Conservation (phyloP, 106 monocot species). For the Gastrodia elata region DNA sequence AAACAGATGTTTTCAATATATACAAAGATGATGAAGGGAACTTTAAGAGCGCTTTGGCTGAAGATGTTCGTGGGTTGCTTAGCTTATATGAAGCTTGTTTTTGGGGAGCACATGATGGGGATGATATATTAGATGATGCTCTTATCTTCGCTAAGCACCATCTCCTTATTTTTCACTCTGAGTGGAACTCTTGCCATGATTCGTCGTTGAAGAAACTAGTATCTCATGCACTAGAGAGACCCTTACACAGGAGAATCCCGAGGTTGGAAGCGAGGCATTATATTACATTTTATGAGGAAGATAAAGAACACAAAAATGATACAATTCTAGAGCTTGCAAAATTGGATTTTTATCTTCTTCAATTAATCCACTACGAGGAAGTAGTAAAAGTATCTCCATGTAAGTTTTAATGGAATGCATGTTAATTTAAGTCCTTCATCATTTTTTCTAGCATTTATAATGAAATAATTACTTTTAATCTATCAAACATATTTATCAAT, state of each 20-base stretch:
- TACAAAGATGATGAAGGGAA: constrained; percentile 3
- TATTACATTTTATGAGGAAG: not conserved
- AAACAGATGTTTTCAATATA: not conserved
- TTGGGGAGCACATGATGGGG: not conserved
- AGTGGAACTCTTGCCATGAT: not conserved
- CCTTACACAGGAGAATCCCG: not conserved
- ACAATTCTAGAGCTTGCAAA: constrained; percentile 12
- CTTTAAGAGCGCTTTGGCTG: not conserved
- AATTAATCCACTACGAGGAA: constrained; percentile 12
- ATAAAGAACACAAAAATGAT: constrained; percentile 1
- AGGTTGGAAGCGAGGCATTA: constrained; percentile 9
- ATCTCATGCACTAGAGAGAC: constrained; percentile 1
- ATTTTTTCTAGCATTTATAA: not conserved
- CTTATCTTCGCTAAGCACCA: constrained; percentile 1
- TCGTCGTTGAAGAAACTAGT: not conserved
- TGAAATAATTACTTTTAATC: not conserved
- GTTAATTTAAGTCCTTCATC: not conserved
- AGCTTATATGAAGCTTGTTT: constrained; percentile 15
- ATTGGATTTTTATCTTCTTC: constrained; percentile 12
- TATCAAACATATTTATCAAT: not conserved
- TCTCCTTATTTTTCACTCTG: not conserved
- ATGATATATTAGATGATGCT: constrained; percentile 13
- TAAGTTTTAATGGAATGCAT: too few relatives aligned
- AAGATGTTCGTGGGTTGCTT: not conserved
- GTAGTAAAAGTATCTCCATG: constrained; percentile 4